Evolutionary conservation across 805 yeast genomes (phyloP).

Genomic region (Suhomyces xylopsoci): DNA sequence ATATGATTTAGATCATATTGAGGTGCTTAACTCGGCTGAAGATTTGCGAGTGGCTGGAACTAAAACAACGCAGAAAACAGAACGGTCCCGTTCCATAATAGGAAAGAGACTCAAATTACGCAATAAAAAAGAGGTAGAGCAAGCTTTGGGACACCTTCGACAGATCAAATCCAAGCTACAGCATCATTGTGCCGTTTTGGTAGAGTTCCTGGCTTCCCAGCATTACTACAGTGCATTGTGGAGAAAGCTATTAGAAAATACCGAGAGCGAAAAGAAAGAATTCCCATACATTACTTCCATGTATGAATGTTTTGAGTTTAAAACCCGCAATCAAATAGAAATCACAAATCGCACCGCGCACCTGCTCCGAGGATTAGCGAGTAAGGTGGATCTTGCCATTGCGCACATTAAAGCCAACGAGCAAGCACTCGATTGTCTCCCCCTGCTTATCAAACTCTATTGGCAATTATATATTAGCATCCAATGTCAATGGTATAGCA

Average conservation of each 20-base stretch:
- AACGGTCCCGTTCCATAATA: background rate
- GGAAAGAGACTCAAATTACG: background rate
- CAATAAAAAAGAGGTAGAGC: background rate
- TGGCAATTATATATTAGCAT: background rate
- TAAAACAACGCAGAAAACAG: background rate
- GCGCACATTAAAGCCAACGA: background rate
- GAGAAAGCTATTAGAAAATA: constrained; percentile 3
- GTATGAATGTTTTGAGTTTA: constrained; percentile 8
- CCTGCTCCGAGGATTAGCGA: background rate
- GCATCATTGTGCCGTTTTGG: background rate
- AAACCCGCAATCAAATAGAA: constrained; percentile 1
- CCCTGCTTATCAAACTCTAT: background rate
- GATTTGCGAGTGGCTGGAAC: constrained; percentile 1
- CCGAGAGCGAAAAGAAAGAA: background rate
- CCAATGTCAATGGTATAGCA: background rate
- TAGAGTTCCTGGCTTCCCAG: background rate
- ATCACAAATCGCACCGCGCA: background rate
- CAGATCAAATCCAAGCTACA: background rate
- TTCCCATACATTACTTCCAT: constrained; percentile 5
- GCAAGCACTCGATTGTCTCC: background rate
- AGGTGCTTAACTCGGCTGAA: background rate
- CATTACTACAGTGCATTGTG: constrained; percentile 4
- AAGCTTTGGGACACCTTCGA: background rate
- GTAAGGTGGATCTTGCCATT: background rate
- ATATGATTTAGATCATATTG: background rate